Evolutionary conservation across 306 rosid genomes (phyloP), one percentile per base, ranked within the genome.

Genomic region (Fagus sylvatica): DNA sequence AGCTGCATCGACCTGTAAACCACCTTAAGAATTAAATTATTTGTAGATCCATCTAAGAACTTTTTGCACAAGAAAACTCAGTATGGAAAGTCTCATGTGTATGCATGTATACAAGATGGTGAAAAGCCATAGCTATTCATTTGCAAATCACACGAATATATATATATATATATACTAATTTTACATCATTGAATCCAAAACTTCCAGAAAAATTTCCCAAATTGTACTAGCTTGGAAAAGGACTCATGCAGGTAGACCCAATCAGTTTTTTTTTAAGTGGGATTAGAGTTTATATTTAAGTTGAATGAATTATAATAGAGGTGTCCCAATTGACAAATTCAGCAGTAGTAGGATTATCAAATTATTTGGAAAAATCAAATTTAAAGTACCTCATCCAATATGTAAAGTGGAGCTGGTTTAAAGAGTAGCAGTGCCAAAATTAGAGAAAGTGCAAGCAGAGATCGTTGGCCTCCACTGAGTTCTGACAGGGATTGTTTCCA

Each of bases 401-500:
- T 95, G 82, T 95, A 95, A 13, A 95, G 95, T 67, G 98, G 98
- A 82, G 98, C 98, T 46, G 98, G 98, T 78, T 95, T 95, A 82
- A 95, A 95, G 56, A 95, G 97, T 81, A 95, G 98, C 85, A 95
- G 86, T 16, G 98, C 98, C 81, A 95, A 84, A 79, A 95, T 95
- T 62, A 95, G 86, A 76, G 98, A 92, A 72, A 95, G 97, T 73
- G 98, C 98, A 61, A 95, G 96, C 77, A 95, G 88, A 60, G 98
- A 95, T 83, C 98, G 91, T 84, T 95, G 98, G 56, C 98, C 98
- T 73, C 98, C 98, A 86, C 98, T 95, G 62, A 95, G 82, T 84
- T 95, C 98, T 33, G 98, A 95, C 80, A 95, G 88, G 17, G 98
- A 91, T 86, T 95, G 98, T 85, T 95, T 95, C 98, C 98, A 95